These are phyloP conservation scores for Asterionellopsis glacialis DNA, from an alignment of 108 stramenopile genomes.

Conservation along the genomic window DNA sequence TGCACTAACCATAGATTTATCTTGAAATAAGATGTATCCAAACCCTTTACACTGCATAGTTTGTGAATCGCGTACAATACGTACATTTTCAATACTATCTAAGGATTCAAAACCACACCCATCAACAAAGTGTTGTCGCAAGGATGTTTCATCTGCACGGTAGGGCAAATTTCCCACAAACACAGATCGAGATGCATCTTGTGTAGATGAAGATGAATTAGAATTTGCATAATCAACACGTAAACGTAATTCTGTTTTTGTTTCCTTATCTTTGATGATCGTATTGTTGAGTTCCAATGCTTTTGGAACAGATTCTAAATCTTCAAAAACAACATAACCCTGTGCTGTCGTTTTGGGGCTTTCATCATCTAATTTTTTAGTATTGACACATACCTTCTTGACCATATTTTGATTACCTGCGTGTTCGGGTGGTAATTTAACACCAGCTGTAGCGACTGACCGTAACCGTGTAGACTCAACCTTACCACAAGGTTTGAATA, in stretches of 20 bases:
- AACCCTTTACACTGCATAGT: slow-evolving; percentile 78
- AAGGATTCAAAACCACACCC: slow-evolving; percentile 31
- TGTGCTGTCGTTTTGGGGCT: slow-evolving; percentile 28
- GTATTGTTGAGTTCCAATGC: slow-evolving; percentile 70
- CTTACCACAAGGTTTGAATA: slow-evolving; percentile 61
- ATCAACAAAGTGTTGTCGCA: slow-evolving; percentile 55
- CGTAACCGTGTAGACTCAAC: slow-evolving; percentile 55
- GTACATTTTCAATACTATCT: slow-evolving; percentile 48
- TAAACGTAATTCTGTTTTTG: slow-evolving; percentile 10
- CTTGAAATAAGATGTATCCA: slow-evolving; percentile 66
- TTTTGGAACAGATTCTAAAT: slow-evolving; percentile 43
- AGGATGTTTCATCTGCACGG: slow-evolving; percentile 54
- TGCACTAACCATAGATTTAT: slow-evolving; percentile 44
- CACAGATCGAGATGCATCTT: slow-evolving; percentile 57
- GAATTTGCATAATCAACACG: slow-evolving; percentile 40
- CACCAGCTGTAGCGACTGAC: slow-evolving; percentile 60
- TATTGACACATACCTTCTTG: slow-evolving; percentile 70
- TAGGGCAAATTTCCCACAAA: slow-evolving; percentile 82
- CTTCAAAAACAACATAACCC: slow-evolving; percentile 78
- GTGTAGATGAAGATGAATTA: slow-evolving; percentile 15
- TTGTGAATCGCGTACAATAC: slow-evolving; percentile 76
- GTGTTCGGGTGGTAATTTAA: slow-evolving; percentile 64
- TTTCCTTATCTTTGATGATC: slow-evolving; percentile 13
- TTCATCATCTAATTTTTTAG: slow-evolving; percentile 34
- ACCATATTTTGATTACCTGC: slow-evolving; percentile 71